Base-by-base conservation (phyloP, 2,329 filamentous ascomycete genomes). In the Myriosclerotinia scirpicola region DNA sequence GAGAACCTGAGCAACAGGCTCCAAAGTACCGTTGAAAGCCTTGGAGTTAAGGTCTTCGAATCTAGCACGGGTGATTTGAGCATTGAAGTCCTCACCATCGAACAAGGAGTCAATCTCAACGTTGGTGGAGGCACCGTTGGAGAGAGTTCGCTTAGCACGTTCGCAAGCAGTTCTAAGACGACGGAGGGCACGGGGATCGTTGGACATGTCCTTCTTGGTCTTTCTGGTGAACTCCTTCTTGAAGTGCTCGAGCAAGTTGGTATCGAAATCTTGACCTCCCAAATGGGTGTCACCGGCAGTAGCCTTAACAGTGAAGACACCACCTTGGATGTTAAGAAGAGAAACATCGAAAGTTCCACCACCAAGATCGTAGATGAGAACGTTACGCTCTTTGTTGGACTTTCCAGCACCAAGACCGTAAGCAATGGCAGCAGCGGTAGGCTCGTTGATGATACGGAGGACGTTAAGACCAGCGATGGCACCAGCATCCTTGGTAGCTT, bases 321-420 rank as follows among this genome's bases (percentile, higher is more conserved):
- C 95, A 79, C 94, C 93, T 84, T 98, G 93, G 80, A 99, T 98
- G 87, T 97, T 94, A 55, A 99, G 88, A 74, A 98, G 92, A 71
- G 95, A 98, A 38, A 99, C 95, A 97, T 99, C 95, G 83, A 99
- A 99, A 80, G 95, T 99, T 87, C 95, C 95, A 87, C 95, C 95
- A 87, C 95, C 95, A 71, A 99, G 90, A 89, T 99, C 95, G 86
- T 98, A 99, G 85, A 99, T 98, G 75, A 99, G 87, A 78, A 99
- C 94, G 80, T 98, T 97, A 78, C 95, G 92, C 87, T 98, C 95
- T 87, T 97, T 97, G 81, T 91, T 91, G 65, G 92, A 91, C 87
- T 96, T 97, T 84, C 92, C 93, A 74, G 92, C 86, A 78, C 93
- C 93, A 70, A 99, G 91, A 87, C 95, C 95, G 82, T 99, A 99